These are phyloP conservation scores for Dioscorea alata DNA, from an alignment of 106 monocot genomes.

Conservation along the genomic window DNA sequence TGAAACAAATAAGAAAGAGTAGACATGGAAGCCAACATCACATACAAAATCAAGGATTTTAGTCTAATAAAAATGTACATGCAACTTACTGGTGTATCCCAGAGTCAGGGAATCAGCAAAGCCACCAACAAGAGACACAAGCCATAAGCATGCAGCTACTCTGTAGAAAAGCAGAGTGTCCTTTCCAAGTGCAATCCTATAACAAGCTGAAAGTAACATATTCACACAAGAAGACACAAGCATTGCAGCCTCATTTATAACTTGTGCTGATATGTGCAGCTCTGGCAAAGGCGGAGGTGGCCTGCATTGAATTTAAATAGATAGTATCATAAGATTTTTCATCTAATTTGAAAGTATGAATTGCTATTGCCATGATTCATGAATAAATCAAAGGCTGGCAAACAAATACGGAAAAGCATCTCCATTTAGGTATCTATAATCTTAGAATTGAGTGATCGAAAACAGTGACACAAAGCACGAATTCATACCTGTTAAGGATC, in stretches of 20 bases:
- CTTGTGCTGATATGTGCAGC: constrained; percentile 49
- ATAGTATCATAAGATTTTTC: no score
- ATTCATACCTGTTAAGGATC: constrained; percentile 64
- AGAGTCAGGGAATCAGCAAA: constrained; percentile 53
- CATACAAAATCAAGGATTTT: no score
- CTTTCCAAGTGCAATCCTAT: constrained; percentile 57
- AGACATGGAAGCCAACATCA: no score
- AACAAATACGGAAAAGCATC: no score
- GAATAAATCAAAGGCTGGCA: no score
- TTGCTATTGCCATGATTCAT: no score
- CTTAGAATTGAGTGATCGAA: background rate
- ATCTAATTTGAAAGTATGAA: no score
- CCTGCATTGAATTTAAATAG: constrained; percentile 27
- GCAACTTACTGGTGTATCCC: constrained; percentile 42
- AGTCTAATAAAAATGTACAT: background rate
- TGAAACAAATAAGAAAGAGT: no score
- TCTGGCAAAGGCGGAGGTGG: constrained; percentile 73
- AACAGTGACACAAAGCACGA: no score
- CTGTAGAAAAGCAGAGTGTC: constrained; percentile 49
- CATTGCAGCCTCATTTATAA: constrained; percentile 17
- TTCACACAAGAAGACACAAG: constrained; percentile 43
- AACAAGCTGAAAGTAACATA: constrained; percentile 27
- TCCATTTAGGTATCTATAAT: no score
- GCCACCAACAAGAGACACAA: constrained; percentile 50
- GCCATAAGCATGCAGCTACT: constrained; percentile 41